phyloP scores from a whole-genome alignment of 2,329 filamentous ascomycete genomes.

The Penicillium sp. region DNA sequence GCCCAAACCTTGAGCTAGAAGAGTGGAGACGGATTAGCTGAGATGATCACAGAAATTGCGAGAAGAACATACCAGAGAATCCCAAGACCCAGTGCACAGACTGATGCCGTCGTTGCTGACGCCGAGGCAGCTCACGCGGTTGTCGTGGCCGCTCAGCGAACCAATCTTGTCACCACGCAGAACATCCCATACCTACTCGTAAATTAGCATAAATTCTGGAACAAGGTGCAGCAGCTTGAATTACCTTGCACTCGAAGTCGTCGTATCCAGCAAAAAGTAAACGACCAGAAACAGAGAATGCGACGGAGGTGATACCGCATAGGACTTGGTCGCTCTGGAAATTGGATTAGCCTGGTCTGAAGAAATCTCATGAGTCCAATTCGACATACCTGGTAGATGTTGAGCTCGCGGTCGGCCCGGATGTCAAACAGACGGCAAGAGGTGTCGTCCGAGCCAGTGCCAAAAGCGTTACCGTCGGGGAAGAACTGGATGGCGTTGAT shows the following conservation, averaged over 20 bases:
- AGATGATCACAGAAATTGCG: not conserved
- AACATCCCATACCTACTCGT: constrained; percentile 84
- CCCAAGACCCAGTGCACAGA: constrained; percentile 98
- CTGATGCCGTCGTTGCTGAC: constrained; percentile 99
- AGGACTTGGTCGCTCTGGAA: constrained; percentile 87
- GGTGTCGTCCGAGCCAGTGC: constrained; percentile 94
- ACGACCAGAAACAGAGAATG: constrained; percentile 92
- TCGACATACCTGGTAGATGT: constrained; percentile 57
- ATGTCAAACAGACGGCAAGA: constrained; percentile 98
- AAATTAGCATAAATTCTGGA: constrained; percentile 15
- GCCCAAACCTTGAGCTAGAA: constrained; percentile 80
- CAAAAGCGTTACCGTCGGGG: constrained; percentile 96
- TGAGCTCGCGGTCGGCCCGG: constrained; percentile 77
- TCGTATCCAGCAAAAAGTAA: constrained; percentile 96
- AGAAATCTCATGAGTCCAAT: not conserved
- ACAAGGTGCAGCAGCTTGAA: constrained; percentile 22
- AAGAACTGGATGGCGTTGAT: constrained; percentile 99
- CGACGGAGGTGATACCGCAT: constrained; percentile 96
- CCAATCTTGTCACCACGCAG: constrained; percentile 95
- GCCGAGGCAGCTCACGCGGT: constrained; percentile 95
- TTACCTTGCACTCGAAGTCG: constrained; percentile 99
- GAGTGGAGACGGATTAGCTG: constrained; percentile 9
- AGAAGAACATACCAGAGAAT: constrained; percentile 76
- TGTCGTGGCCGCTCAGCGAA: constrained; percentile 93
- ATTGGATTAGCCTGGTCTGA: not conserved